phyloP scores from a whole-genome alignment of 306 rosid genomes.

The Senna siamea region DNA sequence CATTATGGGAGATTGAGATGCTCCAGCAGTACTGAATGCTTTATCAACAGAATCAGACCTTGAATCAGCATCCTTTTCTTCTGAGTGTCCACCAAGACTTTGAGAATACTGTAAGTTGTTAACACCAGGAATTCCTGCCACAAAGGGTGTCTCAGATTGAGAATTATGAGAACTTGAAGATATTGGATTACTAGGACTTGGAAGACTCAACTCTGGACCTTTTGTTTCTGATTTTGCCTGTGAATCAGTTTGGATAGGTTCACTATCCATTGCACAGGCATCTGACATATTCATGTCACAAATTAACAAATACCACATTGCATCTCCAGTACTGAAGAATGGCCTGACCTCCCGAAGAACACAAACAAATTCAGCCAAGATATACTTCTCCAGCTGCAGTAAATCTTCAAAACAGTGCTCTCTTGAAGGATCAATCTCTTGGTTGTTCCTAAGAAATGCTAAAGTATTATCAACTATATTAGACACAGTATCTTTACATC shows the following conservation, averaged over 20 bases:
- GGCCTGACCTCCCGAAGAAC: constrained; percentile 90
- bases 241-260: constrained; percentile 51
- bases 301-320: constrained; percentile 90
- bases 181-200: constrained; percentile 53
- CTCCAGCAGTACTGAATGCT: constrained; percentile 49
- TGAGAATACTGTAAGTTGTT: constrained; percentile 49
- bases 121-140: constrained; percentile 44
- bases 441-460: constrained; percentile 73
- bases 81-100: constrained; percentile 45
- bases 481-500: constrained; percentile 78
- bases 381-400: constrained; percentile 81
- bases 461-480: constrained; percentile 80
- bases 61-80: constrained; percentile 54
- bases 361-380: constrained; percentile 87
- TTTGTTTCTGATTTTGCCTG: constrained; percentile 58
- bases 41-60: constrained; percentile 50
- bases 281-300: constrained; percentile 87
- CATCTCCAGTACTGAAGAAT: constrained; percentile 87
- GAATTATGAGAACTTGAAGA: constrained; percentile 48
- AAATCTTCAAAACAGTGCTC: constrained; percentile 81
- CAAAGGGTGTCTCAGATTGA: constrained; percentile 52
- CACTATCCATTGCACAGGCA: constrained; percentile 85
- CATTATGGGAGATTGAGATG: constrained; percentile 52
- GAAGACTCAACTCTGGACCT: constrained; percentile 57
- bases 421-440: constrained; percentile 75